Base-by-base conservation (phyloP, 2,329 filamentous ascomycete species). In the Pseudogymnoascus sp. region DNA sequence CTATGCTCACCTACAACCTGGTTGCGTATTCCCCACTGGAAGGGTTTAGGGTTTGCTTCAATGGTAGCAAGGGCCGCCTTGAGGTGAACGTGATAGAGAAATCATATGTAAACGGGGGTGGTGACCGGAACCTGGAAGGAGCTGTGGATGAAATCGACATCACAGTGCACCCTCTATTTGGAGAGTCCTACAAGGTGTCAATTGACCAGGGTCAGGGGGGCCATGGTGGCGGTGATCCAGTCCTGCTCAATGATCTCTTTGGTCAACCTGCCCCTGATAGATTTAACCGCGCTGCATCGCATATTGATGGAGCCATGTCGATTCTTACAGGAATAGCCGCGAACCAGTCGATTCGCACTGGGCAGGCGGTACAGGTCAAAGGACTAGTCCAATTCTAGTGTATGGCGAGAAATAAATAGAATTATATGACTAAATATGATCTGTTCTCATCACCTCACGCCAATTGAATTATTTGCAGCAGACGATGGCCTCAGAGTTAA, bases 21-120 rank as follows among this genome's bases (percentile, higher is more conserved):
- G 82, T 79, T 1, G 83, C 83, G 0, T 86, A 86, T 62, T 81
- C 83, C 3, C 84, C 84, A 0, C 85, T 82, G 82, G 82, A 85
- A 63, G 82, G 82, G 0, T 83, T 83, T 71, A 75, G 81, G 0
- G 80, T 82, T 11, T 78, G 73, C 62, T 82, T 84, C 69, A 84
- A 83, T 66, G 82, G 83, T 3, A 85, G 78, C 0, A 78, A 78
- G 4, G 83, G 84, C 0, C 73, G 83, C 0, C 68, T 86, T 2
- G 83, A 86, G 71, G 75, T 84, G 61, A 82, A 86, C 66, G 81
- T 86, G 0, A 80, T 86, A 0, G 84, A 86, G 70, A 82, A 81
- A 62, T 81, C 80, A 65, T 86, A 86, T 65, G 80, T 83, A 38
- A 85, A 84, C 68, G 80, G 81, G 1, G 82, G 82, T 0, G 82